phyloP scores from a whole-genome alignment of 2,329 filamentous ascomycete species.

The Colletotrichum higginsianum region DNA sequence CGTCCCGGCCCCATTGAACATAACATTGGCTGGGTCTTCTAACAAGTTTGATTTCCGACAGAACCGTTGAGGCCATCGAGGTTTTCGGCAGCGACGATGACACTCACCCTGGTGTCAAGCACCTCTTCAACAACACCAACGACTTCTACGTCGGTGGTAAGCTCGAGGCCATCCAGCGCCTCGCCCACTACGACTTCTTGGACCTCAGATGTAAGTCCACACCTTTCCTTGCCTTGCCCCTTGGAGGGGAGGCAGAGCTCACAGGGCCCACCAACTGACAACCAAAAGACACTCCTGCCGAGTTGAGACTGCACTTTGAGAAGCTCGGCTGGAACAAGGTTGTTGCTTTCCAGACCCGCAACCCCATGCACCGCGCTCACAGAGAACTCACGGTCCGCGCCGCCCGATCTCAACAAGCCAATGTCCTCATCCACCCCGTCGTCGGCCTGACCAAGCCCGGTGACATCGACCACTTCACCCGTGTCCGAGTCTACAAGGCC shows the following conservation, averaged over 20 bases:
- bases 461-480: constrained; percentile 99
- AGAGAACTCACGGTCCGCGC: constrained; percentile 97
- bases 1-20: constrained; percentile 58
- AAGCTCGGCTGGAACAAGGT: constrained; percentile 99
- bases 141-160: constrained; percentile 97
- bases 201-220: constrained; percentile 84
- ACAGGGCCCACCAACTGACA: constrained; percentile 39
- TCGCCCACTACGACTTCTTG: constrained; percentile 99
- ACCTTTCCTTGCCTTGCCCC: no score
- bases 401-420: constrained; percentile 94
- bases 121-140: constrained; percentile 84
- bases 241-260: no score
- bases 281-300: constrained; percentile 85
- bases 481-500: constrained; percentile 98
- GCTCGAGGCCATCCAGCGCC: constrained; percentile 92
- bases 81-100: constrained; percentile 94
- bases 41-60: constrained; percentile 51
- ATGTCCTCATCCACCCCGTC: constrained; percentile 98
- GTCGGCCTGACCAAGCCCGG: constrained; percentile 98
- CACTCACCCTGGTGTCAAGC: constrained; percentile 92
- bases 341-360: constrained; percentile 98
- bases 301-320: constrained; percentile 97
- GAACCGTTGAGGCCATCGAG: constrained; percentile 89
- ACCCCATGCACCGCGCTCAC: constrained; percentile 99
- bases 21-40: constrained; percentile 63